Evolutionary conservation across 306 rosid genomes (phyloP).

Genomic region (Dryas alaskensis): DNA sequence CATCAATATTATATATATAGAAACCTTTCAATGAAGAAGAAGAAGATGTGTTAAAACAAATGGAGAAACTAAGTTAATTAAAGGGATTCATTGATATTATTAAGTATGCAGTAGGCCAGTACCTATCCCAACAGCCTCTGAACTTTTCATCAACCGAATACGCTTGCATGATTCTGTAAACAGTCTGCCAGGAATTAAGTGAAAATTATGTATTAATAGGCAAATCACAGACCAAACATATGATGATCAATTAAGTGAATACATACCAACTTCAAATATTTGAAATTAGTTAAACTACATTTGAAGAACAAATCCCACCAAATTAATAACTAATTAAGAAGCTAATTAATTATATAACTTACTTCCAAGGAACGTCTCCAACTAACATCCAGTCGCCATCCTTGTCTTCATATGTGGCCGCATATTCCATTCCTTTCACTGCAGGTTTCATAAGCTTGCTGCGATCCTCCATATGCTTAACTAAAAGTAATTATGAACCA

Average conservation of each 20-base stretch:
- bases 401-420: conserved; percentile 34
- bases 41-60: not conserved
- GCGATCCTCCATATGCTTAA: conserved; percentile 6
- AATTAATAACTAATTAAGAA: too few relatives aligned
- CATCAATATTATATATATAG: too few relatives aligned
- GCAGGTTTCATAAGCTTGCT: conserved; percentile 10
- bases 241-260: too few relatives aligned
- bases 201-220: not conserved
- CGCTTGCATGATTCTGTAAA: conserved; percentile 48
- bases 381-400: conserved; percentile 42
- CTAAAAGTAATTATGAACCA: not conserved
- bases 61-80: not conserved
- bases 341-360: not conserved
- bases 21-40: too few relatives aligned
- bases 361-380: conserved; percentile 52
- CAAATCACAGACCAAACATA: too few relatives aligned
- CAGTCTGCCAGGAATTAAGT: conserved; percentile 24
- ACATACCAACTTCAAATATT: too few relatives aligned
- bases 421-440: conserved; percentile 29
- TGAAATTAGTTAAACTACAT: too few relatives aligned
- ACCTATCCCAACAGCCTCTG: conserved; percentile 37
- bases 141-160: conserved; percentile 38
- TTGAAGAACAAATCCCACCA: too few relatives aligned
- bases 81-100: not conserved
- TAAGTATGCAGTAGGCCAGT: not conserved